Evolutionary conservation across 495 filamentous ascomycete genomes (phyloP).

Genomic region (Annulohypoxylon stygium): DNA sequence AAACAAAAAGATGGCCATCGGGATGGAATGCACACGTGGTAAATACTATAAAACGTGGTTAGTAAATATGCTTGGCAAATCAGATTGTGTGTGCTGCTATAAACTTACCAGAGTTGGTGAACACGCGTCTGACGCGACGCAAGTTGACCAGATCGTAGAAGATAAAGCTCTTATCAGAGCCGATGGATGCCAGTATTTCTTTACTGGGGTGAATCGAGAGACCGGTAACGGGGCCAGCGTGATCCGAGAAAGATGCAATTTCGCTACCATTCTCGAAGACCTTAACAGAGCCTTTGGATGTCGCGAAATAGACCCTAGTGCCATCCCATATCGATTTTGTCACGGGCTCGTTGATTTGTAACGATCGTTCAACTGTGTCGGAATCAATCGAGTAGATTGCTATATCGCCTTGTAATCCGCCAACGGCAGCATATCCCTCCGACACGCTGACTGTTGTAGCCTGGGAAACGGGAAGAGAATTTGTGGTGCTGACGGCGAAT

Average conservation of each 20-base stretch:
- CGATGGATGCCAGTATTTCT: conserved; percentile 87
- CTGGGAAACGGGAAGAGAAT: conserved; percentile 72
- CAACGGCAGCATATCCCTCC: conserved; percentile 80
- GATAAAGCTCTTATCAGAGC: conserved; percentile 92
- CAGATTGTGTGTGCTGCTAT: background rate
- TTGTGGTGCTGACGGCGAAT: conserved; percentile 72
- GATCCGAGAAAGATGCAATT: conserved; percentile 74
- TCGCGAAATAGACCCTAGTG: conserved; percentile 75
- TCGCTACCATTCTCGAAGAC: conserved; percentile 78
- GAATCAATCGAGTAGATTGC: conserved; percentile 83
- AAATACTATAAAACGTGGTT: conserved; percentile 73
- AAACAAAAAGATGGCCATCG: conserved; percentile 92
- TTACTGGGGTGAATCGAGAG: conserved; percentile 86
- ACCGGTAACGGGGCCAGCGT: conserved; percentile 83
- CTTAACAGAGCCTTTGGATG: conserved; percentile 80
- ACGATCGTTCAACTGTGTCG: conserved; percentile 73
- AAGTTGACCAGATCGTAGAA: conserved; percentile 83
- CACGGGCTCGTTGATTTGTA: conserved; percentile 76
- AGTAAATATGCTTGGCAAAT: conserved; percentile 40
- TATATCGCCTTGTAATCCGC: conserved; percentile 80
- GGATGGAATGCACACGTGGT: conserved; percentile 90
- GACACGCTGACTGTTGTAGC: conserved; percentile 76
- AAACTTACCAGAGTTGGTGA: conserved; percentile 82
- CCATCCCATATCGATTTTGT: conserved; percentile 86
- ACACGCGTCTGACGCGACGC: conserved; percentile 78